Evolutionary conservation across 306 rosid species (phyloP), one percentile per base, ranked within the genome.

Genomic region (Corylus avellana): DNA sequence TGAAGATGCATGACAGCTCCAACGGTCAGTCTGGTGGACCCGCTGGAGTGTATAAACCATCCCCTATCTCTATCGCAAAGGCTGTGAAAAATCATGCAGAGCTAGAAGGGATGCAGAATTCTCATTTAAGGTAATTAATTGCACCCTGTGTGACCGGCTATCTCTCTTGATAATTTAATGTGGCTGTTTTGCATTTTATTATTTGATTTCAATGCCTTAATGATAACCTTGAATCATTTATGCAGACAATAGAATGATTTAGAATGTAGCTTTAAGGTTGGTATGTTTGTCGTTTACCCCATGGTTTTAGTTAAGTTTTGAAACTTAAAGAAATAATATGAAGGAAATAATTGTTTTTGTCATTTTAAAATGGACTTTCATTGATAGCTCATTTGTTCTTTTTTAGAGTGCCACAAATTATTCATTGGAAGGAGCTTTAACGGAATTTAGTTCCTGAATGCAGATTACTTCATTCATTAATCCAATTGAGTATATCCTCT

Each of bases 21-120:
- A 75, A 72, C 77, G 82, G 80, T 85, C 84, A 84, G 88, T 86
- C 58, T 4, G 83, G 68, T 70, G 78, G 83, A 46, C 92, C 91
- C 59, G 25, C 80, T 56, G 91, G 87, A 58, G 71, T 95, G 62
- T 83, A 81, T 56, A 90, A 85, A 81, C 66, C 54, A 74, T 92
- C 98, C 68, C 98, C 98, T 6, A 71, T 93, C 50, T 84, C 97
- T 63, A 80, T 86, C 74, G 93, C 94, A 25, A 95, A 95, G 89
- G 96, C 98, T 66, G 72, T 92, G 76, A 93, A 95, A 91, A 95
- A 93, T 88, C 85, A 87, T 79, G 82, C 87, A 7, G 97, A 95
- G 86, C 82, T 93, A 78, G 95, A 89, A 83, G 98, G 98, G 81
- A 92, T 95, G 98, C 87, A 69, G 56, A 89, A 73, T 72, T 93